These are phyloP conservation scores for Capillidium rhysosporum DNA, from an alignment of 371 early-diverging fungal species.

Conservation along the genomic window DNA sequence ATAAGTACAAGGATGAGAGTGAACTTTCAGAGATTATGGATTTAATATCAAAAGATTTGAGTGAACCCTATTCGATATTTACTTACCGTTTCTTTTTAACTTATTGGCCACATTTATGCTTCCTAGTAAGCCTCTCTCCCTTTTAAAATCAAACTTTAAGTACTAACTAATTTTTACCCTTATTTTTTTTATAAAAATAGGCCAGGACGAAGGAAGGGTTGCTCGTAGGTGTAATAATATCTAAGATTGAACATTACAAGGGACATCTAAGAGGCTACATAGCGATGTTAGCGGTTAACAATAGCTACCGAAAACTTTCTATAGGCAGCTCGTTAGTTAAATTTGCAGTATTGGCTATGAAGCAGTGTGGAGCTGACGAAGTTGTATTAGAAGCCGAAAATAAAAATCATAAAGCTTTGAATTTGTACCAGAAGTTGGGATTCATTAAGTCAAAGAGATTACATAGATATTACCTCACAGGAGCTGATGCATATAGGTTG, in stretches of 20 bases:
- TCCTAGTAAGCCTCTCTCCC: slow-evolving; percentile 25
- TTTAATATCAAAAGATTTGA: slow-evolving; percentile 75
- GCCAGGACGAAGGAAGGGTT: slow-evolving; percentile 28
- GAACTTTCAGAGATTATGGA: slow-evolving; percentile 38
- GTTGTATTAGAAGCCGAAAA: slow-evolving; percentile 86
- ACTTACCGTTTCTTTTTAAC: slow-evolving; percentile 94
- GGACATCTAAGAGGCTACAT: slow-evolving; percentile 72
- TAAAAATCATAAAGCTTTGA: slow-evolving; percentile 68
- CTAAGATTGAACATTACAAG: slow-evolving; percentile 64
- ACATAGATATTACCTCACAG: slow-evolving; percentile 79
- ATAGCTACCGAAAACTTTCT: slow-evolving; percentile 43
- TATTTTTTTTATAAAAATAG: too few relatives aligned
- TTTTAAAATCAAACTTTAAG: neutral
- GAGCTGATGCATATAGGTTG: slow-evolving; percentile 78
- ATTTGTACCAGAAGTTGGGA: slow-evolving; percentile 77
- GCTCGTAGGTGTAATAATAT: slow-evolving; percentile 73
- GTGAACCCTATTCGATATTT: slow-evolving; percentile 89
- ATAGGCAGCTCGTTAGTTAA: slow-evolving; percentile 44
- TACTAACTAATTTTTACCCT: too few relatives aligned
- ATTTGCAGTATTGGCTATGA: slow-evolving; percentile 54
- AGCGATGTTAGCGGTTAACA: slow-evolving; percentile 85
- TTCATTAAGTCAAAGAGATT: slow-evolving; percentile 85
- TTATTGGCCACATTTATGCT: slow-evolving; percentile 71
- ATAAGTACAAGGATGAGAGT: neutral
- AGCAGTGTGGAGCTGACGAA: slow-evolving; percentile 61